Evolutionary conservation across 2,329 filamentous ascomycete species (phyloP).

Genomic region (Lachnellula suecica): DNA sequence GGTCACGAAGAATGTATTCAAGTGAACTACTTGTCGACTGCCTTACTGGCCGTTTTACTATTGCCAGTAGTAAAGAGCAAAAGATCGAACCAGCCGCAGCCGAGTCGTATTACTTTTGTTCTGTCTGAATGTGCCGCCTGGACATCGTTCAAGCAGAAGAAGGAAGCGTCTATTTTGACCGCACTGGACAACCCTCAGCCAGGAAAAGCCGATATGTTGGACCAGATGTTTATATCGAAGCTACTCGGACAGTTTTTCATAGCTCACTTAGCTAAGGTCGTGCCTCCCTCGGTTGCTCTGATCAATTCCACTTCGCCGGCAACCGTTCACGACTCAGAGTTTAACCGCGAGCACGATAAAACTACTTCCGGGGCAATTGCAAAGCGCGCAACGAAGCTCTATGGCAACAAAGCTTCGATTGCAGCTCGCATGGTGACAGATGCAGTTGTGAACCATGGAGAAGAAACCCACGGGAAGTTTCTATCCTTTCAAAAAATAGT

Average conservation of each 20-base stretch:
- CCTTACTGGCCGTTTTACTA: constrained; percentile 23
- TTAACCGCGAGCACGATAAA: not conserved
- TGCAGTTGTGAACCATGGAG: not conserved
- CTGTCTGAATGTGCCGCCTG: not conserved
- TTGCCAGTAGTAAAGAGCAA: constrained; percentile 29
- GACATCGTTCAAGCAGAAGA: not conserved
- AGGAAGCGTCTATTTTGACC: not conserved
- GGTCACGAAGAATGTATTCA: constrained; percentile 41
- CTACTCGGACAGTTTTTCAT: not conserved
- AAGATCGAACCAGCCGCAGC: not conserved
- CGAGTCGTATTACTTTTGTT: not conserved
- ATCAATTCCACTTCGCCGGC: not conserved
- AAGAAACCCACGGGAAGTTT: not conserved
- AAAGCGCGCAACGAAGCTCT: not conserved
- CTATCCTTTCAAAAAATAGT: not conserved
- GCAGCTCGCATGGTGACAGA: not conserved
- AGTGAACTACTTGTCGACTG: constrained; percentile 28
- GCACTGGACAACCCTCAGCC: not conserved
- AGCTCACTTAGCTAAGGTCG: not conserved
- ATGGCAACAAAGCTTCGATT: not conserved
- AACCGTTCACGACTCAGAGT: not conserved
- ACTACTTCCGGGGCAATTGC: not conserved
- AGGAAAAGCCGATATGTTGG: not conserved
- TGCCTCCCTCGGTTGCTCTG: not conserved
- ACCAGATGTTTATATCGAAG: not conserved